Conservation (phyloP, 176 grass and related monocot species). For the Zizania latifolia region DNA sequence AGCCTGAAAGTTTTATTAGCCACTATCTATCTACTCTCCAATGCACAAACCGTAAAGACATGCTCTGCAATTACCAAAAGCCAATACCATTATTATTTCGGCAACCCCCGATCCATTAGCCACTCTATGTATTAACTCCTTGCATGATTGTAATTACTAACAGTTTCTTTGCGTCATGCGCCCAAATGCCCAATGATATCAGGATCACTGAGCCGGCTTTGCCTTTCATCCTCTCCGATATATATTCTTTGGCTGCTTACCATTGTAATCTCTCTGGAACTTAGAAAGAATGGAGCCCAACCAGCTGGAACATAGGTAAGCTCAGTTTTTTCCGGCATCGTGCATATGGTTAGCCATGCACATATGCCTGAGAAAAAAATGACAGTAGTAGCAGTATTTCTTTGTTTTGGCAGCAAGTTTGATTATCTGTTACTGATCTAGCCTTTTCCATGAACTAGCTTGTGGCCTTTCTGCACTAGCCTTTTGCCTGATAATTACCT, state of each 20-base stretch:
- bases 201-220: conserved; percentile 30
- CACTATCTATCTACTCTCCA: conserved; percentile 10
- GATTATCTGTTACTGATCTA: not conserved
- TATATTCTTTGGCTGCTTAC: not conserved
- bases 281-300: conserved; percentile 26
- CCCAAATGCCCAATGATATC: conserved; percentile 36
- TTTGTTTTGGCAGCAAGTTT: not conserved
- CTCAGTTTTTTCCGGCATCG: not conserved
- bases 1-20: conserved; percentile 16
- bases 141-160: conserved; percentile 14
- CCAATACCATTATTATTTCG: conserved; percentile 12
- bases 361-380: not conserved
- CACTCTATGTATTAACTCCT: conserved; percentile 31
- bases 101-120: conserved; percentile 46
- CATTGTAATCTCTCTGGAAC: not conserved
- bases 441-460: conserved; percentile 16
- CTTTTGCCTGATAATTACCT: conserved; percentile 32
- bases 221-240: conserved; percentile 21
- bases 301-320: conserved; percentile 15
- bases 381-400: not conserved
- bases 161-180: conserved; percentile 29
- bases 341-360: not conserved
- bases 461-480: conserved; percentile 23
- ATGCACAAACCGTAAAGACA: conserved; percentile 25
- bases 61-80: conserved; percentile 33